Evolutionary conservation across 495 filamentous ascomycete genomes (phyloP).

Genomic region (Aspergillus ellipticus): DNA sequence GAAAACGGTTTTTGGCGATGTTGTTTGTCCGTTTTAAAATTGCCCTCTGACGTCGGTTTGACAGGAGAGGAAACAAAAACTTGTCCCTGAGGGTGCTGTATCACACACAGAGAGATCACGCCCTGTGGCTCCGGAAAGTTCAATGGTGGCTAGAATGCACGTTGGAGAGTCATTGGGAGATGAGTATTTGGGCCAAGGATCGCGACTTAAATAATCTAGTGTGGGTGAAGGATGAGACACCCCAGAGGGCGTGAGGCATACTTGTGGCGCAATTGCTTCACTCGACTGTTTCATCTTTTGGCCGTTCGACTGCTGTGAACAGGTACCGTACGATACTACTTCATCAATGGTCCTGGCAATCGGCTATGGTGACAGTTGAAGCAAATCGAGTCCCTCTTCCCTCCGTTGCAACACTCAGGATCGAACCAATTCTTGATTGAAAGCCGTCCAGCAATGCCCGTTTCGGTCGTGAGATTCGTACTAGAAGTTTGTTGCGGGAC

Average conservation of each 20-base stretch:
- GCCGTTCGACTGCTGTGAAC: slow-evolving; percentile 17
- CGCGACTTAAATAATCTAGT: slow-evolving; percentile 28
- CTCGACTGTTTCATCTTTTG: slow-evolving; percentile 6
- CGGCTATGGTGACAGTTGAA: slow-evolving; percentile 1
- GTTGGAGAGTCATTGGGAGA: slow-evolving; percentile 20
- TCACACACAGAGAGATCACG: slow-evolving; percentile 60
- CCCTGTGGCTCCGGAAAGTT: neutral
- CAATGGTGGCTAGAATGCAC: slow-evolving; percentile 2
- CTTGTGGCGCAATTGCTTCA: slow-evolving; percentile 17
- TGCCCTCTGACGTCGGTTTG: slow-evolving; percentile 50
- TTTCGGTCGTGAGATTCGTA: neutral
- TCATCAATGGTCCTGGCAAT: neutral
- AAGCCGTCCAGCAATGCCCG: neutral
- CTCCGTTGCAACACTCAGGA: slow-evolving; percentile 4
- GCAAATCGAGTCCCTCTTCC: slow-evolving; percentile 5
- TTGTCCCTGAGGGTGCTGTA: slow-evolving; percentile 76
- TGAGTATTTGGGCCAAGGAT: slow-evolving; percentile 30
- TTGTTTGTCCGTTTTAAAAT: slow-evolving; percentile 68
- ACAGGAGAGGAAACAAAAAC: slow-evolving; percentile 83
- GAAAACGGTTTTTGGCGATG: slow-evolving; percentile 79
- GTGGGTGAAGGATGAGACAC: slow-evolving; percentile 35
- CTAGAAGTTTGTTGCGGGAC: slow-evolving; percentile 51
- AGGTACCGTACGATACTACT: neutral
- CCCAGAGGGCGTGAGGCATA: slow-evolving; percentile 16
- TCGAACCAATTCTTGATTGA: neutral